phyloP scores from a whole-genome alignment of 805 yeast genomes.

The Ogataea paraovalis region DNA sequence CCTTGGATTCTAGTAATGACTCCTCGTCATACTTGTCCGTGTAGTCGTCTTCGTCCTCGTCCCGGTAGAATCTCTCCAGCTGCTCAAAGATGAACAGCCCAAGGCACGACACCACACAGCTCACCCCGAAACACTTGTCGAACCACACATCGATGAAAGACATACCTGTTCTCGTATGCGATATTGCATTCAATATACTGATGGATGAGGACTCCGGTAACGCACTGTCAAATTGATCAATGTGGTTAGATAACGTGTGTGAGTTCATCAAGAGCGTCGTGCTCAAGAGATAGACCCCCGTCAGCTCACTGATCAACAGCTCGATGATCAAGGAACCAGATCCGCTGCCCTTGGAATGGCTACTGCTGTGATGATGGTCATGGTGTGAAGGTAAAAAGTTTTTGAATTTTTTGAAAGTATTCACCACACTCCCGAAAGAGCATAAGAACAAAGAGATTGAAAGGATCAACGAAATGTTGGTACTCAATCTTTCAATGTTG shows the following conservation, averaged over 20 bases:
- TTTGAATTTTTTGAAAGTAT: slow-evolving; percentile 53
- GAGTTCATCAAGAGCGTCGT: slow-evolving; percentile 48
- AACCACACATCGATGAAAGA: slow-evolving; percentile 47
- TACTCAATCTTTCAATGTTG: slow-evolving; percentile 39
- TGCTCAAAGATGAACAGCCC: slow-evolving; percentile 25
- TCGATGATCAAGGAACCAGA: slow-evolving; percentile 19
- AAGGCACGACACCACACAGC: slow-evolving; percentile 35
- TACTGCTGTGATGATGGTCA: not conserved
- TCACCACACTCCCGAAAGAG: slow-evolving; percentile 60
- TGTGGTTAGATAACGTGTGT: slow-evolving; percentile 40
- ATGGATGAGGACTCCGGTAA: not conserved
- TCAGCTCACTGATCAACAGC: slow-evolving; percentile 40
- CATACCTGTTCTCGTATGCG: not conserved
- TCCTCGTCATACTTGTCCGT: slow-evolving; percentile 28
- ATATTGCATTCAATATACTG: not conserved
- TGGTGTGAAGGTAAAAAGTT: slow-evolving; percentile 17
- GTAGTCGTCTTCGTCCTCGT: slow-evolving; percentile 21
- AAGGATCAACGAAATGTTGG: slow-evolving; percentile 46
- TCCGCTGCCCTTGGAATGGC: not conserved
- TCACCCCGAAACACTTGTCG: slow-evolving; percentile 45
- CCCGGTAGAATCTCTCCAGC: slow-evolving; percentile 19
- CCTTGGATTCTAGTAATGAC: slow-evolving; percentile 9
- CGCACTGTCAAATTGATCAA: slow-evolving; percentile 32
- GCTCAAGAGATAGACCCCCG: slow-evolving; percentile 49
- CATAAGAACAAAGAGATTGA: slow-evolving; percentile 58